Conservation (phyloP, 345 rosid genomes). For the Bruguiera sexangula region DNA sequence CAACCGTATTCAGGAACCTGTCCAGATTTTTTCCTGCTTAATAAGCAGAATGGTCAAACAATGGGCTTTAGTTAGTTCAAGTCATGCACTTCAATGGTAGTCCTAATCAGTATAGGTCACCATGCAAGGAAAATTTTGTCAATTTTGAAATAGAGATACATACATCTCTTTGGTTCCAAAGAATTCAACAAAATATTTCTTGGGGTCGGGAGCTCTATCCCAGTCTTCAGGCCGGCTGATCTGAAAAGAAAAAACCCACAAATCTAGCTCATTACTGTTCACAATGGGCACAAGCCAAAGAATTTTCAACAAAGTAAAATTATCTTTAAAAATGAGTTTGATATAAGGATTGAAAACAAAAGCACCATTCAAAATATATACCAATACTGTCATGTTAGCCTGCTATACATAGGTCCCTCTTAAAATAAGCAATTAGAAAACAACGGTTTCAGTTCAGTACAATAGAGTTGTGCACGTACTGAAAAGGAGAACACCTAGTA, state of each 20-base stretch:
- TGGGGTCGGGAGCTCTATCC: slow-evolving; percentile 65
- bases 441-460: too few relatives aligned
- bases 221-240: slow-evolving; percentile 82
- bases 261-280: slow-evolving; percentile 10
- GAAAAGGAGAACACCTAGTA: not conserved
- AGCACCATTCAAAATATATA: slow-evolving; percentile 1
- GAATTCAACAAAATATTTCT: slow-evolving; percentile 75
- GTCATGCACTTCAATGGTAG: too few relatives aligned
- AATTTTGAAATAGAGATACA: slow-evolving; percentile 28
- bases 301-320: not conserved
- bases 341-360: not conserved
- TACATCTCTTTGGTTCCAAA: slow-evolving; percentile 93
- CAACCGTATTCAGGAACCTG: too few relatives aligned
- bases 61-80: too few relatives aligned
- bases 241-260: slow-evolving; percentile 52
- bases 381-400: not conserved
- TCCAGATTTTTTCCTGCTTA: too few relatives aligned
- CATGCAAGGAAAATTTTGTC: not conserved
- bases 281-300: not conserved
- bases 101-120: too few relatives aligned
- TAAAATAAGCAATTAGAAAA: too few relatives aligned
- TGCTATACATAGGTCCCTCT: too few relatives aligned
- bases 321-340: too few relatives aligned
- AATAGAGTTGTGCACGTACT: too few relatives aligned
- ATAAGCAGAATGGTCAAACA: too few relatives aligned